Base-by-base conservation (phyloP, 2,329 filamentous ascomycete species). In the Arthroderma sp. region DNA sequence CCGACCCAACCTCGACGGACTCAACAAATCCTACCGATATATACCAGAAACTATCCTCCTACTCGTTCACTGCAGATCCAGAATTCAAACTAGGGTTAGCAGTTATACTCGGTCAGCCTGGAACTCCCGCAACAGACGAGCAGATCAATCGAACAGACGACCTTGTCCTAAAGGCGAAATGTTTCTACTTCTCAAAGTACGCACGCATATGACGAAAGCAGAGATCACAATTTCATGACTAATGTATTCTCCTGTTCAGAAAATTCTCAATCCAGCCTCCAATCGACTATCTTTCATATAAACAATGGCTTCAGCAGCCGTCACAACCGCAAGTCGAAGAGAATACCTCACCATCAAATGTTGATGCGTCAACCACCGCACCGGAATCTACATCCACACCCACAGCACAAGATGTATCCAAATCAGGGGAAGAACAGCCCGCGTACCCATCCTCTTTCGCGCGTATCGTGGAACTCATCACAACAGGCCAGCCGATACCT, bases 391-490 rank as follows among this genome's bases (percentile, higher is more conserved):
- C 6, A 11, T 5, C 41, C 11, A 6, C 15, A 47, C 13, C 21
- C 13, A 15, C 41, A 47, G 6, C 11, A 6, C 21, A 13, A 47
- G 21, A n/a, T 6, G 8, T 9, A 19, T 9, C 11, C 21, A 47
- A 47, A 28, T 33, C 56, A n/a, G 44, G 65, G 28, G 60, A 63
- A 51, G 73, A 73, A 38, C 77, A 81, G 49, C 86, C 88, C 38
- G 80, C 82, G 0, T 95, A 95, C 65, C 90, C 90, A 2, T 84
- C 84, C 53, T 85, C 83, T 1, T 95, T 96, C 70, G 85, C 87
- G 6, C 84, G 91, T 63, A 89, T 96, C 61, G 85, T 95, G 57
- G 86, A 88, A 65, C 80, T 95, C 56, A 87, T 96, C 56, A 87
- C 88, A 23, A 84, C 83, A 28, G 89, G 89, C 56, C 83, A 88